These are phyloP conservation scores for Saturnispora serradocipensis DNA, from an alignment of 805 yeast genomes.

Conservation along the genomic window DNA sequence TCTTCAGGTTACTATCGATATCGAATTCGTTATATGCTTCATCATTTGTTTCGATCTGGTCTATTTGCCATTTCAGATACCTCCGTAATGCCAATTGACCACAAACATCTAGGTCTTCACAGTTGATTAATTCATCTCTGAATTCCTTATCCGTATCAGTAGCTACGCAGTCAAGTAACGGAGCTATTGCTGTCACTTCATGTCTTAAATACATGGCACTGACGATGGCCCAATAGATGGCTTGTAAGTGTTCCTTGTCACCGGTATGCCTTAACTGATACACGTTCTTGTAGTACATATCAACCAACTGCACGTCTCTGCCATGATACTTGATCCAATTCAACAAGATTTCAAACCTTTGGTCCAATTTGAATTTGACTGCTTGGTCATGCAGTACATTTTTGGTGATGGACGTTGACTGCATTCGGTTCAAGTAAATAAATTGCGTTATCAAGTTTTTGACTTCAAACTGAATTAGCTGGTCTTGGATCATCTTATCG, in stretches of 20 bases:
- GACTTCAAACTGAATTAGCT: constrained; percentile 23
- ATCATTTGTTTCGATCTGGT: not conserved
- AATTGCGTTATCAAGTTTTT: constrained; percentile 22
- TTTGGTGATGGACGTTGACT: constrained; percentile 3
- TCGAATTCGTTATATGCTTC: not conserved
- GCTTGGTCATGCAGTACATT: constrained; percentile 11
- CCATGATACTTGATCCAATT: constrained; percentile 33
- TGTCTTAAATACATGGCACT: not conserved
- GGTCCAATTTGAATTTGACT: constrained; percentile 15
- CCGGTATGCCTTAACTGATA: constrained; percentile 23
- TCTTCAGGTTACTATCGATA: not conserved
- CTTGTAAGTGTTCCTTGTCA: not conserved
- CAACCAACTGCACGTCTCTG: constrained; percentile 33
- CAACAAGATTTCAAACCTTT: constrained; percentile 24
- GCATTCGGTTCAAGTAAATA: constrained; percentile 12
- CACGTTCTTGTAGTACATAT: constrained; percentile 35
- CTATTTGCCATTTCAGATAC: not conserved
- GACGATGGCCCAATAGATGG: not conserved
- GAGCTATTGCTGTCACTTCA: not conserved
- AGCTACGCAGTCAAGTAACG: not conserved
- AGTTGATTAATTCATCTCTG: not conserved
- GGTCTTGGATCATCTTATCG: constrained; percentile 22
- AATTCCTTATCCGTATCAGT: not conserved
- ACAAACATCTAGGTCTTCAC: not conserved
- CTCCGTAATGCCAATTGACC: not conserved